Evolutionary conservation across 2,329 filamentous ascomycete species (phyloP).

Genomic region (Cladosporium oxysporum): DNA sequence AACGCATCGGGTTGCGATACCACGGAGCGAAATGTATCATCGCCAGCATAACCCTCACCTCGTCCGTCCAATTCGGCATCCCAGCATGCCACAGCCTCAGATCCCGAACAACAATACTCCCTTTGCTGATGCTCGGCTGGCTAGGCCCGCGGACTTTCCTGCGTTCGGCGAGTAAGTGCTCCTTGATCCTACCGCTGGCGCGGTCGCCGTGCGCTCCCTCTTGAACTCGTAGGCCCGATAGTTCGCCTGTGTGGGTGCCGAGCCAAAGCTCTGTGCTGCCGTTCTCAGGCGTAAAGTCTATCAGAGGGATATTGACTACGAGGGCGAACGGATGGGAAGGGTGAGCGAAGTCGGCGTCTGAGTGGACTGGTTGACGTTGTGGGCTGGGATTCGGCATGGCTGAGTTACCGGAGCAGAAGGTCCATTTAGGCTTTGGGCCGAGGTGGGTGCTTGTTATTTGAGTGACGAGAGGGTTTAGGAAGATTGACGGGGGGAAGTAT

Average conservation of each 20-base stretch:
- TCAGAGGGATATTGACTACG: conserved; percentile 56
- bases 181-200: conserved; percentile 54
- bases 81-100: conserved; percentile 54
- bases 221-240: conserved; percentile 43
- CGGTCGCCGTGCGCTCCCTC: conserved; percentile 55
- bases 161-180: conserved; percentile 45
- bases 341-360: conserved; percentile 61
- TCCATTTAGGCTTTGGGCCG: conserved; percentile 57
- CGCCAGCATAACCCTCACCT: conserved; percentile 50
- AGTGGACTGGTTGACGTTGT: conserved; percentile 57
- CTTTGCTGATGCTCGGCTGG: conserved; percentile 57
- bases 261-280: conserved; percentile 62
- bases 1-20: conserved; percentile 36
- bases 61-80: conserved; percentile 47
- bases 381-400: conserved; percentile 48
- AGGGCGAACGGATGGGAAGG: conserved; percentile 57
- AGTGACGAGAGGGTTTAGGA: conserved; percentile 57
- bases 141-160: conserved; percentile 44
- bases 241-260: conserved; percentile 49
- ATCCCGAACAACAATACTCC: conserved; percentile 54
- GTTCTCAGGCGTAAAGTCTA: conserved; percentile 55
- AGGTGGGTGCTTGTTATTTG: conserved; percentile 59
- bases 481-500: conserved; percentile 52
- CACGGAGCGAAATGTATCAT: conserved; percentile 42
- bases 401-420: conserved; percentile 61